Conservation (phyloP, 495 filamentous ascomycete species). For the Antarctomyces pellizariae region DNA sequence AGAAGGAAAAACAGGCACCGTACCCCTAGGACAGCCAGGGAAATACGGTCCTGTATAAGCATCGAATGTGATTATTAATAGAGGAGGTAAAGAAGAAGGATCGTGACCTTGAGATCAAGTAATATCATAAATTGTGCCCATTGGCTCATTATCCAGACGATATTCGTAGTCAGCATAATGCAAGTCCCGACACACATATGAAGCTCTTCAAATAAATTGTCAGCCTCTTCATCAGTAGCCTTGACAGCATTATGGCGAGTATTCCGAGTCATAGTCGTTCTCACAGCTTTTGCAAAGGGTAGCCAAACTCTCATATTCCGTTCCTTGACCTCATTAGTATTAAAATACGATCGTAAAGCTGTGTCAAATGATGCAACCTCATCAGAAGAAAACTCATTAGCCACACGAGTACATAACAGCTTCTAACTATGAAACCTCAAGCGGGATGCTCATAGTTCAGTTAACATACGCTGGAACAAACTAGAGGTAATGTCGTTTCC, state of each 20-base stretch:
- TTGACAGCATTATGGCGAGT: slow-evolving; percentile 1
- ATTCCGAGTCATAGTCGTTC: not conserved
- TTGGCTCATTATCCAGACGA: slow-evolving; percentile 3
- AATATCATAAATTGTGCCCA: slow-evolving; percentile 2
- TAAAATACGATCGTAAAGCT: no score
- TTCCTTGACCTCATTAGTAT: no score
- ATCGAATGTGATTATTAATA: slow-evolving; percentile 4
- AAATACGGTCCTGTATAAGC: slow-evolving; percentile 2
- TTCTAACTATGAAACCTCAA: no score
- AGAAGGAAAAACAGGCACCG: slow-evolving; percentile 3
- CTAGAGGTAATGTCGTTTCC: no score
- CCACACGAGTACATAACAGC: no score
- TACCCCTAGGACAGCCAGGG: not conserved
- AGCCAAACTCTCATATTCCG: no score
- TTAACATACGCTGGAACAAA: no score
- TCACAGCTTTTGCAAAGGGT: no score
- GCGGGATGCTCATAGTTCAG: no score
- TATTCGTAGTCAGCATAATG: slow-evolving; percentile 2
- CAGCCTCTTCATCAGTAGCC: slow-evolving; percentile 2
- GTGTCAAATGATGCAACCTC: no score
- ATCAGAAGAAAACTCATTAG: no score
- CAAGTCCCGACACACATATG: slow-evolving; percentile 2
- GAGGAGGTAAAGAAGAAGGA: slow-evolving; percentile 2
- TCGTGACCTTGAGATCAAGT: not conserved
- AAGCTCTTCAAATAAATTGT: slow-evolving; percentile 1